Evolutionary conservation across 805 yeast genomes (phyloP).

Genomic region (Priceomyces haplophilus): DNA sequence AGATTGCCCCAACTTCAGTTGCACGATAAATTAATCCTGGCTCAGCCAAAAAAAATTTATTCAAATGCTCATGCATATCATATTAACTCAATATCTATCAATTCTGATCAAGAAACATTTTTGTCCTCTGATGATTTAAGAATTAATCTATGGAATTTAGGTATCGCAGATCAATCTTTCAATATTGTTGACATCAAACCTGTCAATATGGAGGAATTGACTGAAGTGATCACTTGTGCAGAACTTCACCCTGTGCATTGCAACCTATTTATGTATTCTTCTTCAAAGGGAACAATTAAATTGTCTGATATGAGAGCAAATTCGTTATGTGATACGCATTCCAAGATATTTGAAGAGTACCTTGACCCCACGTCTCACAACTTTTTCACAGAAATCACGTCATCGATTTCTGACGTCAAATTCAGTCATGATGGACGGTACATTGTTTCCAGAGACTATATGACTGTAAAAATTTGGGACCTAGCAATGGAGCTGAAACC

Average conservation of each 20-base stretch:
- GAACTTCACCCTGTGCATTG: constrained; percentile 94
- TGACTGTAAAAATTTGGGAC: constrained; percentile 98
- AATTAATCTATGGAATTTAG: constrained; percentile 92
- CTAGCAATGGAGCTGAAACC: constrained; percentile 96
- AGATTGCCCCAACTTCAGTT: constrained; percentile 85
- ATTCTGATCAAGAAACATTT: constrained; percentile 94
- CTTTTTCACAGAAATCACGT: constrained; percentile 95
- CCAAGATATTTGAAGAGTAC: constrained; percentile 87
- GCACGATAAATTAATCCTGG: constrained; percentile 93
- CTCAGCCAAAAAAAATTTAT: constrained; percentile 87
- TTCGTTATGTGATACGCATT: constrained; percentile 88
- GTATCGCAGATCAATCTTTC: constrained; percentile 90
- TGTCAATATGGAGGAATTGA: constrained; percentile 96
- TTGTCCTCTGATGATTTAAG: constrained; percentile 91
- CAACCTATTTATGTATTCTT: constrained; percentile 91
- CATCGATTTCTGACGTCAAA: constrained; percentile 89
- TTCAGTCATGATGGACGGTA: constrained; percentile 90
- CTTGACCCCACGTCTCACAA: constrained; percentile 90
- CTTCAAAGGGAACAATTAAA: constrained; percentile 93
- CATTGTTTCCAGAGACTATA: constrained; percentile 94
- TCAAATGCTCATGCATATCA: constrained; percentile 98
- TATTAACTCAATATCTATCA: constrained; percentile 90
- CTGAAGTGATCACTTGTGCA: constrained; percentile 95
- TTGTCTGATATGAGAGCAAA: constrained; percentile 95
- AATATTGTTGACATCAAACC: constrained; percentile 98